Evolutionary conservation across 1,139 yeast species (phyloP).

Genomic region (Nadsonia starkeyi-henricii): DNA sequence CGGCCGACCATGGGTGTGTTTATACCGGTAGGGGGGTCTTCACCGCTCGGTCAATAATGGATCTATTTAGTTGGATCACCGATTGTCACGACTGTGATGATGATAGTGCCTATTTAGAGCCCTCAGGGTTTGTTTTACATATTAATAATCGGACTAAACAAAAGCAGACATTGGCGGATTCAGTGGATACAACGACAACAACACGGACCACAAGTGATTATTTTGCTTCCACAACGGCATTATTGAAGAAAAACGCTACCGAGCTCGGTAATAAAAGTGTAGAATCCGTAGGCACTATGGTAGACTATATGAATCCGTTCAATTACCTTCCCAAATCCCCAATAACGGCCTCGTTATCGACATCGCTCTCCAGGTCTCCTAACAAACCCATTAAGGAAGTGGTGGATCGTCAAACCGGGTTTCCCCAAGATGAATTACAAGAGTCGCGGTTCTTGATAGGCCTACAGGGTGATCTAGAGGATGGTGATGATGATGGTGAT

Average conservation of each 20-base stretch:
- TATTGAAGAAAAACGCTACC: background rate
- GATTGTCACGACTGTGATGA: constrained; percentile 16
- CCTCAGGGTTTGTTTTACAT: constrained; percentile 18
- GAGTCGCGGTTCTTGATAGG: constrained; percentile 17
- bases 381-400: background rate
- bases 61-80: constrained; percentile 16
- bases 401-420: background rate
- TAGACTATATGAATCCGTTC: background rate
- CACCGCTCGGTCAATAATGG: constrained; percentile 12
- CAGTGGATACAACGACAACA: constrained; percentile 3
- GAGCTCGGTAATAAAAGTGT: background rate
- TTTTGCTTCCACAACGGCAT: background rate
- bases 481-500: constrained; percentile 7
- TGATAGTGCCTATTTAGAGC: constrained; percentile 15
- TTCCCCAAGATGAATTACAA: constrained; percentile 12
- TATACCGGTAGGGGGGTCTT: constrained; percentile 13
- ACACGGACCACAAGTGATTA: too few relatives aligned
- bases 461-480: constrained; percentile 14
- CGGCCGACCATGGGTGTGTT: constrained; percentile 17
- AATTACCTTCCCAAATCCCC: background rate
- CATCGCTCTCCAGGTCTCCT: background rate
- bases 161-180: background rate
- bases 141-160: constrained; percentile 7
- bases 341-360: background rate
- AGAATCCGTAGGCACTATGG: background rate